A percentile compares a stretch with the other conserved stretches of the same genome.
Conservation (phyloP, 2,329 filamentous ascomycete genomes). For the Nannizzia gypsea region DNA sequence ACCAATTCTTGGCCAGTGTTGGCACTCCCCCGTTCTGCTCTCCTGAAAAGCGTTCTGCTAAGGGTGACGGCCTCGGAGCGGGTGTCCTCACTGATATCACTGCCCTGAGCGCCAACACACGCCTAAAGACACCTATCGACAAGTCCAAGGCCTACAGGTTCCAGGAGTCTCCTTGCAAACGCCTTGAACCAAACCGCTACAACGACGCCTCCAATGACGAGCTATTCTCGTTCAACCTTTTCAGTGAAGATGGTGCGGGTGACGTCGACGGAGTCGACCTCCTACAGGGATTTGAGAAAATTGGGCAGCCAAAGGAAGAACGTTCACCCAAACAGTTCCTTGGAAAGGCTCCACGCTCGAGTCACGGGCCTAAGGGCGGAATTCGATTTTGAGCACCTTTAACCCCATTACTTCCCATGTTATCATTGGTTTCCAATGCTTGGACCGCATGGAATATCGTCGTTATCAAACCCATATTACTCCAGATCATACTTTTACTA, state of each 20-base stretch:
- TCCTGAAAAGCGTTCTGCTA: slow-evolving; percentile 43
- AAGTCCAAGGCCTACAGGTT: slow-evolving; percentile 22
- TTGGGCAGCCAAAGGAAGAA: slow-evolving; percentile 32
- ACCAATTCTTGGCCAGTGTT: slow-evolving; percentile 27
- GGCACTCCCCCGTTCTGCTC: slow-evolving; percentile 37
- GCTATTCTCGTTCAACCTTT: slow-evolving; percentile 38
- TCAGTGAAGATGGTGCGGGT: slow-evolving; percentile 31
- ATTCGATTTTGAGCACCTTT: neutral
- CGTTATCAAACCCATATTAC: neutral
- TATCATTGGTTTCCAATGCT: neutral
- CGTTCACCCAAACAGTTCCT: slow-evolving; percentile 20
- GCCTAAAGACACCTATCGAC: slow-evolving; percentile 25
- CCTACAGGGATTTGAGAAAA: slow-evolving; percentile 38
- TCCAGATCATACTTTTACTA: neutral
- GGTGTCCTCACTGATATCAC: slow-evolving; percentile 40
- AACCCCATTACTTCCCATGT: neutral
- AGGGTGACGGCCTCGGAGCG: slow-evolving; percentile 39
- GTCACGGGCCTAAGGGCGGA: slow-evolving; percentile 15
- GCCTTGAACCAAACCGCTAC: slow-evolving; percentile 23
- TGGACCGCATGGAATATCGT: neutral
- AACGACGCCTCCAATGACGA: slow-evolving; percentile 32
- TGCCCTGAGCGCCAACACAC: slow-evolving; percentile 26
- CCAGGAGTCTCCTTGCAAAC: slow-evolving; percentile 32
- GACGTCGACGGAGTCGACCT: slow-evolving; percentile 37
- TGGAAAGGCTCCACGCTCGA: slow-evolving; percentile 21